Evolutionary conservation across 75 land plant species (phyloP).

Genomic region (Adiantum capillusveneris): DNA sequence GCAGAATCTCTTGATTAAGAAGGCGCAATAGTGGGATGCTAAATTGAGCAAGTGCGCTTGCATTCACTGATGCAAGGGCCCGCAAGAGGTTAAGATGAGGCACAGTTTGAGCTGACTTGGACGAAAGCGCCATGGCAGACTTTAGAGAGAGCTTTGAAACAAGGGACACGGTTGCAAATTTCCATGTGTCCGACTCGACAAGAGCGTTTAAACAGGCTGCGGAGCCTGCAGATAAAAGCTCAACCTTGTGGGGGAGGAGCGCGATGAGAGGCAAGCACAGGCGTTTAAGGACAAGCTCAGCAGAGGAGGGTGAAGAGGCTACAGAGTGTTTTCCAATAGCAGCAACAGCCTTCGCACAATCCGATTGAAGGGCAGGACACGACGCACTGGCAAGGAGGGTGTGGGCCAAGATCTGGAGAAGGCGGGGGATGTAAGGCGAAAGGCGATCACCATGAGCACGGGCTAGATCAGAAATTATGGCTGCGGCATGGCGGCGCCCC

Average conservation of each 20-base stretch:
- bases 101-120: background rate
- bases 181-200: background rate
- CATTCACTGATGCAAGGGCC: background rate
- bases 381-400: conserved; percentile 2
- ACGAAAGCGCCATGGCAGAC: background rate
- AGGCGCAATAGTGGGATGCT: background rate
- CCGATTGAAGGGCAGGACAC: background rate
- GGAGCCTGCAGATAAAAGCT: background rate
- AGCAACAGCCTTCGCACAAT: background rate
- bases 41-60: background rate
- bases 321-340: background rate
- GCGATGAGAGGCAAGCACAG: conserved; percentile 1
- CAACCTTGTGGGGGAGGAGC: conserved; percentile 4
- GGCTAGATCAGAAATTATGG: background rate
- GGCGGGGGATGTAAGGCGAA: background rate
- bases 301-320: too few species aligned
- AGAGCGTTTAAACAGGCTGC: background rate
- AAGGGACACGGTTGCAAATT: background rate
- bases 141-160: background rate
- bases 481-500: conserved; percentile 1
- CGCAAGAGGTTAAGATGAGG: conserved; percentile 1
- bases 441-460: background rate
- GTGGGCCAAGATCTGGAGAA: background rate
- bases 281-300: background rate
- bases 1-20: background rate